Conservation (phyloP, 352 stramenopile species). For the Thraustochytrium sp. region DNA sequence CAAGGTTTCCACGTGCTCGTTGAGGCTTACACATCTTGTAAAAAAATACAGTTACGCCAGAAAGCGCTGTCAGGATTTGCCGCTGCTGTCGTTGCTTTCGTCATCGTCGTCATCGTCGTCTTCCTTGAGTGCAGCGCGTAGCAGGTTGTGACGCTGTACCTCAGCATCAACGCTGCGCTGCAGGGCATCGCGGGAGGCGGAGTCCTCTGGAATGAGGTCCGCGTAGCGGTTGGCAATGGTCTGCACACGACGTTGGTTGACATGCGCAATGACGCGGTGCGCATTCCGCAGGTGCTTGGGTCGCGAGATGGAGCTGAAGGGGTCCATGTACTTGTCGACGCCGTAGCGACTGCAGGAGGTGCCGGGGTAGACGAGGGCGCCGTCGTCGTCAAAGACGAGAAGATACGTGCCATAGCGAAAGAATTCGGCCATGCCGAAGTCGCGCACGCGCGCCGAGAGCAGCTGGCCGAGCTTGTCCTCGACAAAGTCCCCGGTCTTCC, state of each 20-base stretch:
- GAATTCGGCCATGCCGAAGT: neutral
- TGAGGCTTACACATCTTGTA: no score
- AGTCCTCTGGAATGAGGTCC: neutral
- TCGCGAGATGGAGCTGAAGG: neutral
- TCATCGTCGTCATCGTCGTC: neutral
- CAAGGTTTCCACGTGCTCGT: no score
- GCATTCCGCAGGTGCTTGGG: neutral
- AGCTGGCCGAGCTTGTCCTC: slow-evolving; percentile 49
- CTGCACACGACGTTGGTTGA: neutral
- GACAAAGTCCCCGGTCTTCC: slow-evolving; percentile 46
- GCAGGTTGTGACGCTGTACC: neutral
- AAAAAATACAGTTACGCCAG: no score
- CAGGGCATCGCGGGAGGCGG: neutral
- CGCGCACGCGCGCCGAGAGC: neutral
- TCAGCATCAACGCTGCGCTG: neutral
- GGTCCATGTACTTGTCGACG: neutral
- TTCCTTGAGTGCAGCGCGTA: neutral
- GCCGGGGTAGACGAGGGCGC: neutral
- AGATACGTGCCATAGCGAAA: slow-evolving; percentile 21
- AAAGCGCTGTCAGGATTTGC: neutral
- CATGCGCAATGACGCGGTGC: neutral
- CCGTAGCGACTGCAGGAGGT: neutral
- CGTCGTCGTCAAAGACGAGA: slow-evolving; percentile 8
- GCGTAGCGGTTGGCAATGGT: neutral
- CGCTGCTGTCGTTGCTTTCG: no score